Conservation (phyloP, 1,139 yeast genomes). For the Eremothecium sinecaudum region DNA sequence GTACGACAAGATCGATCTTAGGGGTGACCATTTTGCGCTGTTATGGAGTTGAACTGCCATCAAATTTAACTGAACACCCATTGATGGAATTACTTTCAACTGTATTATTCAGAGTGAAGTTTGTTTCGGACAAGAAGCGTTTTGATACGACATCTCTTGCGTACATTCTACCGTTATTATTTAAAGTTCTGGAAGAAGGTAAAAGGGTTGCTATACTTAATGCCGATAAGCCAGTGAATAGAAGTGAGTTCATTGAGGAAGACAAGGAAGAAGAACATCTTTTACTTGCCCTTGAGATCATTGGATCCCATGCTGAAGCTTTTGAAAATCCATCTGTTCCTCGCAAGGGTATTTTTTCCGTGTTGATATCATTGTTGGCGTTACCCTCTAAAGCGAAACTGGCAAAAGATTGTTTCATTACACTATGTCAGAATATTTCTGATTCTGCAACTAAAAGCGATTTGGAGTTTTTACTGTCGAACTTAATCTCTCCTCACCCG, state of each 20-base stretch:
- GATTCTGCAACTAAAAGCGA: slow-evolving; percentile 49
- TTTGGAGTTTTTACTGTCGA: slow-evolving; percentile 48
- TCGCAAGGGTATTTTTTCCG: slow-evolving; percentile 51
- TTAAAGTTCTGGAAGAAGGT: slow-evolving; percentile 54
- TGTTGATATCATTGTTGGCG: slow-evolving; percentile 56
- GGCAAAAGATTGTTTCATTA: slow-evolving; percentile 72
- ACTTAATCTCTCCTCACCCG: slow-evolving; percentile 49
- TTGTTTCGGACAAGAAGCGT: slow-evolving; percentile 63
- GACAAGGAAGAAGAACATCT: slow-evolving; percentile 85
- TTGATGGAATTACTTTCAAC: slow-evolving; percentile 49
- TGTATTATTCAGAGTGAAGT: slow-evolving; percentile 64
- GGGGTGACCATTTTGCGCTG: slow-evolving; percentile 65
- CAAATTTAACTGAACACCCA: slow-evolving; percentile 42
- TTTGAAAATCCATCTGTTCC: slow-evolving; percentile 63
- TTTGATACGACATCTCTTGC: slow-evolving; percentile 61
- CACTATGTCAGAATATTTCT: slow-evolving; percentile 68
- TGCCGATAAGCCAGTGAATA: slow-evolving; percentile 40
- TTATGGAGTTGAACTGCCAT: slow-evolving; percentile 37
- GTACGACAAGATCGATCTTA: slow-evolving; percentile 40
- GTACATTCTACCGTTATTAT: slow-evolving; percentile 65
- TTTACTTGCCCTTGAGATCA: slow-evolving; percentile 64
- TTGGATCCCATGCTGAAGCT: slow-evolving; percentile 66
- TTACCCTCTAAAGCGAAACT: slow-evolving; percentile 70
- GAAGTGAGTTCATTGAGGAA: slow-evolving; percentile 60
- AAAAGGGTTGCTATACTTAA: slow-evolving; percentile 43